These are phyloP conservation scores for Colletotrichum somersetense DNA, from an alignment of 2,329 filamentous ascomycete genomes.

Conservation along the genomic window DNA sequence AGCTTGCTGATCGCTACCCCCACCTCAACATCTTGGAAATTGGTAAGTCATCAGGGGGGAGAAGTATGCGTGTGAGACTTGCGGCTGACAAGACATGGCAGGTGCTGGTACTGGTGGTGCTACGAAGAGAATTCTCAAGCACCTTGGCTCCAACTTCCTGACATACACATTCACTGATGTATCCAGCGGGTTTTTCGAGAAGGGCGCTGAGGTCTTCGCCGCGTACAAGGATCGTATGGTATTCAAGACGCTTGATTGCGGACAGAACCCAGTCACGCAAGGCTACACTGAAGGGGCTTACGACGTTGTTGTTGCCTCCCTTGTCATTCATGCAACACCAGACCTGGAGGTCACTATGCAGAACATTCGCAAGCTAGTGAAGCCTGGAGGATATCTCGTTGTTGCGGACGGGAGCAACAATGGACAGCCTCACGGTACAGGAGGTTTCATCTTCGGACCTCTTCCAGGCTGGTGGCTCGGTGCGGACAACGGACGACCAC, in stretches of 20 bases:
- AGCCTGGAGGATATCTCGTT: conserved; percentile 49
- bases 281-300: conserved; percentile 46
- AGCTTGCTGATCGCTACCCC: background rate
- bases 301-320: conserved; percentile 48
- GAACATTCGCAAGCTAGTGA: conserved; percentile 47
- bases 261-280: conserved; percentile 46
- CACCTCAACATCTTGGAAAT: conserved; percentile 18
- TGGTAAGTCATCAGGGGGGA: background rate
- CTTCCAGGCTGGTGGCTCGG: conserved; percentile 50
- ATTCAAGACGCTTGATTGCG: conserved; percentile 48
- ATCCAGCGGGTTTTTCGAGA: conserved; percentile 43
- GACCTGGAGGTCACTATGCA: conserved; percentile 43
- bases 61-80: background rate
- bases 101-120: conserved; percentile 58
- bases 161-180: conserved; percentile 46
- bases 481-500: conserved; percentile 41
- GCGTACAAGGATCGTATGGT: conserved; percentile 37
- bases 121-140: conserved; percentile 28
- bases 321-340: conserved; percentile 48
- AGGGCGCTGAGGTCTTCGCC: conserved; percentile 45
- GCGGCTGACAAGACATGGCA: background rate
- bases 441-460: conserved; percentile 43
- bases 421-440: background rate
- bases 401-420: conserved; percentile 9
- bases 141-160: conserved; percentile 21